Percentiles rank a stretch among this genome's conserved stretches.
Conservation (phyloP, 371 early-diverging fungal genomes). For the Mortierella sp. region DNA sequence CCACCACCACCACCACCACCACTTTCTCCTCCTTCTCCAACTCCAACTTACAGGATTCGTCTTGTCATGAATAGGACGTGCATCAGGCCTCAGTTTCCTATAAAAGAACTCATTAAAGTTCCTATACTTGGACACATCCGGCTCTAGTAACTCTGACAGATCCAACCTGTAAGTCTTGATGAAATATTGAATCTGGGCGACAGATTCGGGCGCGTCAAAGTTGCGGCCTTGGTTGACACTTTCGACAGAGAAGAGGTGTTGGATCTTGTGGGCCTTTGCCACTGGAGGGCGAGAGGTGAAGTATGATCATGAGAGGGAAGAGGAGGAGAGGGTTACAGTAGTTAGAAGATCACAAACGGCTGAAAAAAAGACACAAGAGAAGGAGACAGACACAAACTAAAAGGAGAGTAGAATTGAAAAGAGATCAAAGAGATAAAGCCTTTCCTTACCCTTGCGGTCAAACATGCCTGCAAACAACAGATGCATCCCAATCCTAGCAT, state of each 20-base stretch:
- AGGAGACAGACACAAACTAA: too few species aligned
- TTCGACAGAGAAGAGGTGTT: slow-evolving; percentile 64
- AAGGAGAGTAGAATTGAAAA: not conserved
- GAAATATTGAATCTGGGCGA: slow-evolving; percentile 73
- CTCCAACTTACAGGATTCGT: slow-evolving; percentile 30
- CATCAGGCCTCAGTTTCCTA: slow-evolving; percentile 75
- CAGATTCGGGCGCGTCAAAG: slow-evolving; percentile 75
- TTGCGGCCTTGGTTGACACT: slow-evolving; percentile 76
- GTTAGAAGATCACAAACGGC: not conserved
- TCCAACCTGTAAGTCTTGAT: slow-evolving; percentile 72
- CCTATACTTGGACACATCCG: slow-evolving; percentile 63
- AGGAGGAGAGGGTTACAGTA: not conserved
- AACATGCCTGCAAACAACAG: slow-evolving; percentile 63
- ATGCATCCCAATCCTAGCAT: slow-evolving; percentile 70
- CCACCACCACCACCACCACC: too few species aligned
- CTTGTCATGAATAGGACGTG: slow-evolving; percentile 65
- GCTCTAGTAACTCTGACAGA: slow-evolving; percentile 61
- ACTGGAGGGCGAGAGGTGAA: slow-evolving; percentile 27
- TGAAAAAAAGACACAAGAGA: not conserved
- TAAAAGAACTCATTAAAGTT: slow-evolving; percentile 86
- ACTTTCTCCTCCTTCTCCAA: too few species aligned
- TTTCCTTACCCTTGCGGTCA: slow-evolving; percentile 54
- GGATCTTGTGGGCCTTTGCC: slow-evolving; percentile 63
- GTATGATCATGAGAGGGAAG: not conserved
- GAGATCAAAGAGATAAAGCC: not conserved